These are phyloP conservation scores for Typha latifolia DNA, from an alignment of 176 grass and related monocot species.

Conservation along the genomic window DNA sequence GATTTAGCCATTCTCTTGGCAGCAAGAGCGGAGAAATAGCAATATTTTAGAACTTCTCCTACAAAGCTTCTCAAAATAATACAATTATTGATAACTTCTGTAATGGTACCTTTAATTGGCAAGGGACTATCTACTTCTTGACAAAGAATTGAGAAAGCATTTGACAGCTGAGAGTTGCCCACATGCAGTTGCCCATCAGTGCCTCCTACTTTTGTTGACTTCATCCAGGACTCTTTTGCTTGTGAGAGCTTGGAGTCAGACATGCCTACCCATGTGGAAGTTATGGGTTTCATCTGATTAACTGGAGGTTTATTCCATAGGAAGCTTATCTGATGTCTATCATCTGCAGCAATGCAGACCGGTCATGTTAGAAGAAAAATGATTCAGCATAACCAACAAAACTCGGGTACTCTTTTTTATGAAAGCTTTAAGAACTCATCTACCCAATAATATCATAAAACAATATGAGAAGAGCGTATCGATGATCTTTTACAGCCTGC, in stretches of 20 bases:
- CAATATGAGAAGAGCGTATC: no score
- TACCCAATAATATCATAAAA: no score
- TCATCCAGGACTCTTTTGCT: slow-evolving; percentile 30
- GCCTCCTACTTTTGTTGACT: slow-evolving; percentile 32
- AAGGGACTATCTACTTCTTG: slow-evolving; percentile 23
- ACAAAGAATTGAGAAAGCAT: slow-evolving; percentile 11
- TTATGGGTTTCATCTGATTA: slow-evolving; percentile 37
- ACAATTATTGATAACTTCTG: slow-evolving; percentile 20
- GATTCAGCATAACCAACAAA: no score
- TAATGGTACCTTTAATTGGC: slow-evolving; percentile 9
- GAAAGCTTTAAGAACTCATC: no score
- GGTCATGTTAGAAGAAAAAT: background rate
- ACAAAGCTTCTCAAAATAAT: background rate
- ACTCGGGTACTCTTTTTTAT: no score
- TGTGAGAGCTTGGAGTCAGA: slow-evolving; percentile 42
- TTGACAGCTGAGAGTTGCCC: slow-evolving; percentile 10
- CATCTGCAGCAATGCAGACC: slow-evolving; percentile 37
- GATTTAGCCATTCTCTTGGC: background rate
- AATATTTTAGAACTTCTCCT: background rate
- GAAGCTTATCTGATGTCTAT: slow-evolving; percentile 45
- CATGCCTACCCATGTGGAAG: slow-evolving; percentile 45
- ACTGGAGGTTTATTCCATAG: slow-evolving; percentile 54
- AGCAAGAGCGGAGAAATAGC: background rate
- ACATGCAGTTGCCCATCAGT: slow-evolving; percentile 33
- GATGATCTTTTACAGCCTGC: no score